Evolutionary conservation across 2,329 filamentous ascomycete genomes (phyloP).

Genomic region (Trichoderma polysporum): DNA sequence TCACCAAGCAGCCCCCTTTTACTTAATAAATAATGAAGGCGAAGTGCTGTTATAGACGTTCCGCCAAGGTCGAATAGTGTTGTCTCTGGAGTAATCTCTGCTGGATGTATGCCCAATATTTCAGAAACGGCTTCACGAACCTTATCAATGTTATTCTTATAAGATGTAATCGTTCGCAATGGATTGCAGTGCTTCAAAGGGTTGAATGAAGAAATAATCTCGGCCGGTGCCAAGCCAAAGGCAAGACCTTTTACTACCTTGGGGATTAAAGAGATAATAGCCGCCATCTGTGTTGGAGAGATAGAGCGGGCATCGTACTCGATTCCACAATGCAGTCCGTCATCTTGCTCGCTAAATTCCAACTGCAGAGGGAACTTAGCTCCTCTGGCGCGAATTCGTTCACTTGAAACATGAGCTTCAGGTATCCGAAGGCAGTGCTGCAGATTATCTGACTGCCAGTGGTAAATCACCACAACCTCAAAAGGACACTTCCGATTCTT

Average conservation of each 20-base stretch:
- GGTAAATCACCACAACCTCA: neutral
- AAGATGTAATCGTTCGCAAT: neutral
- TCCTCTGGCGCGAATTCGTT: neutral
- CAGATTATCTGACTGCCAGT: conserved; percentile 3
- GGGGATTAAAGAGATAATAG: neutral
- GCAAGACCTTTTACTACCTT: neutral
- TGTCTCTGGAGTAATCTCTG: neutral
- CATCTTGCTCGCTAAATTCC: neutral
- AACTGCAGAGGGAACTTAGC: neutral
- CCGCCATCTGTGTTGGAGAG: neutral
- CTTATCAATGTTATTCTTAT: neutral
- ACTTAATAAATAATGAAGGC: neutral
- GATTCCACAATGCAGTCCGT: neutral
- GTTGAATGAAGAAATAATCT: neutral
- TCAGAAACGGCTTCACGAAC: neutral
- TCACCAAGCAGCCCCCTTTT: neutral
- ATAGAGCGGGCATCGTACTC: neutral
- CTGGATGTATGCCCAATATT: neutral
- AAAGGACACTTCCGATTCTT: neutral
- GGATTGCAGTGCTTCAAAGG: neutral
- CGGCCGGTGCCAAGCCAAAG: neutral
- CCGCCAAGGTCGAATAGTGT: conserved; percentile 2
- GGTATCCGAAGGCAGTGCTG: neutral
- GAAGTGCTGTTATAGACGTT: neutral
- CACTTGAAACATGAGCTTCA: neutral